Evolutionary conservation across 1,284 basidiomycete species (phyloP), one percentile per base, ranked within the genome.

Genomic region (Trametes polyzona): DNA sequence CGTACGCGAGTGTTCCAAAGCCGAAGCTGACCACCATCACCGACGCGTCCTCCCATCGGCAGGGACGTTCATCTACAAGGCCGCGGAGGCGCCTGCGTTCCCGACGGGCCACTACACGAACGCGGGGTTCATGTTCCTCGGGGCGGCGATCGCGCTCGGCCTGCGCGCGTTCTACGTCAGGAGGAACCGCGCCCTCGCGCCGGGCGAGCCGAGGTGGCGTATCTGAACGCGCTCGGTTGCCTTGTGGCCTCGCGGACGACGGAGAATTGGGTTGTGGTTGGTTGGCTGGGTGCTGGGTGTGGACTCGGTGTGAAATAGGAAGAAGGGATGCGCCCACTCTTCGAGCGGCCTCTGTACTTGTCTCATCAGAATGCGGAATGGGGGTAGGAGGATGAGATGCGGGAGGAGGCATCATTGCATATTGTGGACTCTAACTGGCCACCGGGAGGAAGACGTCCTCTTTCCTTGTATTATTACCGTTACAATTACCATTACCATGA

Each of bases 61-160:
- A 59, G 74, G 74, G 9, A 66, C 74, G 21, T 75, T 71, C 67
- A 74, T 76, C n/a, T 76, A 74, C 66, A 75, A 73, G 61, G 64
- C 70, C 16, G 52, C 62, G 21, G 71, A 75, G 59, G 67, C 67
- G 1, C 62, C 62, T 4, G 65, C 70, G 11, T 75, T 72, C 55
- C 71, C 68, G 10, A 75, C 73, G 14, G 73, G 73, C 17, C 73
- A 75, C 55, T 74, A 67, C 59, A 72, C 69, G 24, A 75, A 75
- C 41, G 71, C 69, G 14, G 73, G 62, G 17, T 67, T 73, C 23
- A 63, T 69, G 43, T 56, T 68, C 14, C 58, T 53, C 14, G 69
- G 65, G 6, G 65, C 69, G 24, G 17, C 67, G 2, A 51, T 65
- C 29, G 54, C 60, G 24, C 59, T 69, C 14, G 44, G 50, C 26